Conservation (phyloP, 2,329 filamentous ascomycete genomes). For the Pyrenophora graminea region DNA sequence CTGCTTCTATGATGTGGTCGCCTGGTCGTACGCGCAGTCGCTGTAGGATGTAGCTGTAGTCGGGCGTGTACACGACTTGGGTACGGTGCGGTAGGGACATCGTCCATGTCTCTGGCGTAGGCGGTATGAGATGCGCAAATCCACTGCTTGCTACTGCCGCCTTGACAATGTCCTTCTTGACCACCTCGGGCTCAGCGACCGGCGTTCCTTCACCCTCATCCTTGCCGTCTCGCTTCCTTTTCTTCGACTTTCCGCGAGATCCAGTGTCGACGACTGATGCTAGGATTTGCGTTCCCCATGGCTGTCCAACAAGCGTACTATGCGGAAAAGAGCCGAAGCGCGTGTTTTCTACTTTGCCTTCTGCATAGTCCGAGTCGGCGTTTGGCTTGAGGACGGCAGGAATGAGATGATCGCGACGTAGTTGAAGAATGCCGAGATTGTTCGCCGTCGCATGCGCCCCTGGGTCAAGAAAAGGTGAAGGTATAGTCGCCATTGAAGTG, state of each 20-base stretch:
- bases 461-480: slow-evolving; percentile 80
- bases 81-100: slow-evolving; percentile 78
- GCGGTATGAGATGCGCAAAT: slow-evolving; percentile 77
- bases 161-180: slow-evolving; percentile 38
- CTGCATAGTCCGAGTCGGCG: slow-evolving; percentile 49
- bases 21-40: slow-evolving; percentile 75
- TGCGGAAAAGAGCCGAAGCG: slow-evolving; percentile 78
- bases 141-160: slow-evolving; percentile 63
- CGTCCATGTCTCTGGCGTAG: slow-evolving; percentile 83
- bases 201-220: slow-evolving; percentile 31
- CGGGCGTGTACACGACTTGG: slow-evolving; percentile 84
- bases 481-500: slow-evolving; percentile 27
- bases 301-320: slow-evolving; percentile 64
- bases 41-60: slow-evolving; percentile 84
- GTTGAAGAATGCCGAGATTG: slow-evolving; percentile 79
- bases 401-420: slow-evolving; percentile 83
- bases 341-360: slow-evolving; percentile 72
- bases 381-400: slow-evolving; percentile 64
- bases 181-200: slow-evolving; percentile 33
- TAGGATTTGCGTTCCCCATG: slow-evolving; percentile 90
- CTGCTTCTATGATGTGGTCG: slow-evolving; percentile 75
- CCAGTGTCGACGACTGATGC: slow-evolving; percentile 91
- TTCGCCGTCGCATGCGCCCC: slow-evolving; percentile 65
- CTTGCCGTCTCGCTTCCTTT: slow-evolving; percentile 54
- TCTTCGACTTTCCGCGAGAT: slow-evolving; percentile 69